Percentiles rank a stretch among this genome's conserved stretches.
These are phyloP conservation scores for Hansenula sp. DNA, from an alignment of 1,139 yeast genomes.

Conservation along the genomic window DNA sequence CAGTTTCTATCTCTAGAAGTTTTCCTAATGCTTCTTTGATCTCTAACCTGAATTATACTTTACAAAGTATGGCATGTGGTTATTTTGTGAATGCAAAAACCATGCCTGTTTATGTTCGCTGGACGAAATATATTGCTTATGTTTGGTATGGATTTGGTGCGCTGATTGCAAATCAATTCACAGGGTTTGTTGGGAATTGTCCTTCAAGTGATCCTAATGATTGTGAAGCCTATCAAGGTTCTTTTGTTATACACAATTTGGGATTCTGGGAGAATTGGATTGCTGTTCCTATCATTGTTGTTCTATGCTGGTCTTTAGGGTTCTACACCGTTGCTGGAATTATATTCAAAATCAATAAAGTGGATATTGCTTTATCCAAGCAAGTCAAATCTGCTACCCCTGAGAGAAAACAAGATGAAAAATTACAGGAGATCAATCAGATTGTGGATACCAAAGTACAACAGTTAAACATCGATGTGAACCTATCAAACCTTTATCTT, in stretches of 20 bases:
- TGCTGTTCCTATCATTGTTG: constrained; percentile 62
- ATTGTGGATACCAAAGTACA: not conserved
- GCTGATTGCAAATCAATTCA: constrained; percentile 59
- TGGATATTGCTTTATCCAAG: constrained; percentile 17
- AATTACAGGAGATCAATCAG: constrained; percentile 5
- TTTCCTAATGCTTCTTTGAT: constrained; percentile 63
- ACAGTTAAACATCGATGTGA: constrained; percentile 1
- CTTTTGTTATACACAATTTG: constrained; percentile 46
- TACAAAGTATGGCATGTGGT: constrained; percentile 77
- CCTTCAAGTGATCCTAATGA: constrained; percentile 36
- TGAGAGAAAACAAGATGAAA: not conserved
- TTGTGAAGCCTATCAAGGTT: constrained; percentile 44
- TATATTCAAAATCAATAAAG: constrained; percentile 14
- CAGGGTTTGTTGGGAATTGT: constrained; percentile 60
- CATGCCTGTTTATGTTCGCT: constrained; percentile 83
- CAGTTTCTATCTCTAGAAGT: constrained; percentile 59
- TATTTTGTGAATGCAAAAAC: constrained; percentile 69
- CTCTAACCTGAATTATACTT: constrained; percentile 40
- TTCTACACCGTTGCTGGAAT: constrained; percentile 42
- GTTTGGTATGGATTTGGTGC: constrained; percentile 81
- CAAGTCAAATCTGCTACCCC: constrained; percentile 6
- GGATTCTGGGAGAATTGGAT: constrained; percentile 70
- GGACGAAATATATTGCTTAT: constrained; percentile 76
- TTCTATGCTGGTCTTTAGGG: constrained; percentile 58
- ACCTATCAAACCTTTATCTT: constrained; percentile 1